phyloP scores from a whole-genome alignment of 192 early-diverging fungal species.

The Backusella luteola region DNA sequence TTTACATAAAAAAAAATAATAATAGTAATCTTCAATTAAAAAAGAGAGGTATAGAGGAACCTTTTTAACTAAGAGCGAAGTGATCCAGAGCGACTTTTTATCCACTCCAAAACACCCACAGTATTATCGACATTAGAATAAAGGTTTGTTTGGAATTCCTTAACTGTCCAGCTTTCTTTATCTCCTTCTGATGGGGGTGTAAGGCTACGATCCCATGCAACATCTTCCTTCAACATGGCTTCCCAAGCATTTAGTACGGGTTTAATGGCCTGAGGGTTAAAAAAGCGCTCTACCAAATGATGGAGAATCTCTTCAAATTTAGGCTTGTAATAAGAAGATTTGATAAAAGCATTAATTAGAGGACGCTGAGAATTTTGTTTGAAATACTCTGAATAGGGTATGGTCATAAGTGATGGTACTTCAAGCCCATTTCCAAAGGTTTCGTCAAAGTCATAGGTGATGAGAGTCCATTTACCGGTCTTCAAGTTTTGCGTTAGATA shows the following conservation, averaged over 20 bases:
- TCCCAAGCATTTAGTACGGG: conserved; percentile 35
- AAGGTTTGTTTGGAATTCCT: conserved; percentile 18
- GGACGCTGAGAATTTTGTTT: conserved; percentile 25
- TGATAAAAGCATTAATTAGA: conserved; percentile 28
- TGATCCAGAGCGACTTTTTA: conserved; percentile 12
- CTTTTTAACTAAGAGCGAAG: not conserved
- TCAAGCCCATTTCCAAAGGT: conserved; percentile 39
- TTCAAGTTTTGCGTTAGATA: conserved; percentile 37
- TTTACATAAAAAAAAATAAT: not conserved
- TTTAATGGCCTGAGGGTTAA: conserved; percentile 35
- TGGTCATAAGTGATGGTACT: conserved; percentile 15
- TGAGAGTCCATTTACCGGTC: conserved; percentile 37
- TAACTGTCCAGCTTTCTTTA: conserved; percentile 12
- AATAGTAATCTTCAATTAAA: too few relatives aligned
- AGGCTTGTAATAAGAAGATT: conserved; percentile 32
- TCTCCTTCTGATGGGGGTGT: conserved; percentile 17
- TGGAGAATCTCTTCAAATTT: conserved; percentile 39
- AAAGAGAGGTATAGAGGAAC: too few relatives aligned
- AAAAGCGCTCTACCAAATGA: conserved; percentile 35
- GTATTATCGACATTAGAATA: conserved; percentile 8
- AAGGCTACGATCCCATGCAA: conserved; percentile 36
- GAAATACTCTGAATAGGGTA: conserved; percentile 32
- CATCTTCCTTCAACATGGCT: conserved; percentile 39
- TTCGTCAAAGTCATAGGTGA: conserved; percentile 45
- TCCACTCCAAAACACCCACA: conserved; percentile 22